Evolutionary conservation across 139 green algal species (phyloP), one percentile per base, ranked within the genome.

Genomic region (Chlamydomonas sphaeroides): DNA sequence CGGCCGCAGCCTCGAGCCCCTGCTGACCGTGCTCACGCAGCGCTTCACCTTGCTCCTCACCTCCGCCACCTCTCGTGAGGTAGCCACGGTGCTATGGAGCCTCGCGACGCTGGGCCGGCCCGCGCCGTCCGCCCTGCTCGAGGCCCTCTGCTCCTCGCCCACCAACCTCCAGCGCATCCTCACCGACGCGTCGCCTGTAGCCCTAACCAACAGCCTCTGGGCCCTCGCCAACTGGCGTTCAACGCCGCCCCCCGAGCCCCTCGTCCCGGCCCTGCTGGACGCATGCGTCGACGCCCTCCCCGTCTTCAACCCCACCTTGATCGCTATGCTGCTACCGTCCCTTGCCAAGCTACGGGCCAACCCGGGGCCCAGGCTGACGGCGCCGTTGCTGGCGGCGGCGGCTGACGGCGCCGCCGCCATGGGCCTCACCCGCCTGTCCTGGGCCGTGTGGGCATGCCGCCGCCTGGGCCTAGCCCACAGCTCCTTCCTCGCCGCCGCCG

Each of bases 301-400:
- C 15, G 2, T 26, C 39, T 89, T 85, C 71, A 65, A 17, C 20
- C 65, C 85, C 1, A 65, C 67, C 20, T 79, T 86, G 79, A 74
- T 78, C 15, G 45, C 85, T 7, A 67, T 81, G 41, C 28, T 75
- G 26, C 73, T 89, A 15, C 86, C 79, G 85, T 72, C 79, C 1
- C 48, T 86, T 7, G 72, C 65, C 23, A 79, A 57, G 6, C 41
- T 89, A 25, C n/a, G 36, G 10, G 66, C 65, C 38, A 38, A 73
- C 25, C 77, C 84, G 33, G 4, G 33, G 17, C 63, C 23, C 48
- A 14, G 26, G 33, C n/a, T 80, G 32, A n/a, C 62, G n/a, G 7
- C 59, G 18, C 5, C 5, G 15, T 59, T 80, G 39, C 30, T 70
- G n/a, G 14, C 39, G 28, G 7, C n/a, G 5, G 74, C 74, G 1